These are phyloP conservation scores for Auricularia cornea DNA, from an alignment of 768 basidiomycete genomes.

Conservation along the genomic window DNA sequence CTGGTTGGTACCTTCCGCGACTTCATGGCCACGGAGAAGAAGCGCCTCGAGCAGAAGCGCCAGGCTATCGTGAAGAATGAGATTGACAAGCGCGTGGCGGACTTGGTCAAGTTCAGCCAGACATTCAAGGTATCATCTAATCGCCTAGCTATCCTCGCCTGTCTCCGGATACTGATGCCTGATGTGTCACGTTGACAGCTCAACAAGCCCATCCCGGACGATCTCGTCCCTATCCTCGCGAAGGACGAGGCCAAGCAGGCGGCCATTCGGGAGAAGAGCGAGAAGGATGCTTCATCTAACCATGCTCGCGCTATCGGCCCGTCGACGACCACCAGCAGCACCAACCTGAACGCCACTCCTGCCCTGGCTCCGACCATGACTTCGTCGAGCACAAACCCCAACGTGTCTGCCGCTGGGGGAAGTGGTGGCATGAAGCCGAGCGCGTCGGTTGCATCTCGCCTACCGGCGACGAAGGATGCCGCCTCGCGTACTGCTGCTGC, in stretches of 20 bases:
- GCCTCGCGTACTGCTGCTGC: constrained; percentile 10
- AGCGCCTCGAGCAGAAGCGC: constrained; percentile 83
- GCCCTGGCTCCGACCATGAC: constrained; percentile 24
- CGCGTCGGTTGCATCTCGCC: constrained; percentile 35
- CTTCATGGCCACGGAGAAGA: constrained; percentile 88
- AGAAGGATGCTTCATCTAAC: constrained; percentile 53
- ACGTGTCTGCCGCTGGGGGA: constrained; percentile 20
- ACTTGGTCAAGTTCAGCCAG: constrained; percentile 86
- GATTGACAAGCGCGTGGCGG: constrained; percentile 90
- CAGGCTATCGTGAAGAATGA: constrained; percentile 84
- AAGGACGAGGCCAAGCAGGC: constrained; percentile 91
- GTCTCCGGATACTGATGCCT: background rate
- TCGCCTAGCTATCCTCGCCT: background rate
- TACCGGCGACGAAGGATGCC: constrained; percentile 10
- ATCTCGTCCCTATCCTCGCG: constrained; percentile 84
- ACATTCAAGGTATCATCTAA: constrained; percentile 70
- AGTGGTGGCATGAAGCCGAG: constrained; percentile 13
- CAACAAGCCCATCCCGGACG: constrained; percentile 91
- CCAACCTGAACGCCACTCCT: background rate
- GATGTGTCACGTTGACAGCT: constrained; percentile 38
- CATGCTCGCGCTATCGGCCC: constrained; percentile 62
- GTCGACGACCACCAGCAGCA: background rate
- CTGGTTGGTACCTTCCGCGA: constrained; percentile 81
- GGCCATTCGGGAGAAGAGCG: constrained; percentile 70
- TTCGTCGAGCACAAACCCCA: constrained; percentile 21